Evolutionary conservation across 768 basidiomycete genomes (phyloP).

Genomic region (Coprinopsis sp.): DNA sequence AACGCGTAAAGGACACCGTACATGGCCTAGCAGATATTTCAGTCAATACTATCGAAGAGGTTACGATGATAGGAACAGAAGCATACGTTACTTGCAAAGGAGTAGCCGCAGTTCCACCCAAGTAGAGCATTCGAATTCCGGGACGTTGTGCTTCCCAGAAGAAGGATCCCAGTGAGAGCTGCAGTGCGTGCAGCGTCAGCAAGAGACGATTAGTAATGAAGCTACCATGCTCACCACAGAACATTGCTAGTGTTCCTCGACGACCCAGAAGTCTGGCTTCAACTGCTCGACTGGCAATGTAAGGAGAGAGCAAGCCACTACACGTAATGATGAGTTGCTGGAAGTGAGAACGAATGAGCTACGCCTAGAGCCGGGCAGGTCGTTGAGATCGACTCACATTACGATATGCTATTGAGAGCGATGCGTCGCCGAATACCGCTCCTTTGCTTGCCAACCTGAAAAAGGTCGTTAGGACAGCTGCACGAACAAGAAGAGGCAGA

Average conservation of each 20-base stretch:
- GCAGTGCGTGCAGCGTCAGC: slow-evolving; percentile 39
- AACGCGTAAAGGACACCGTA: slow-evolving; percentile 68
- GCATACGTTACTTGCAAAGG: slow-evolving; percentile 53
- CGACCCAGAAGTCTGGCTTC: slow-evolving; percentile 60
- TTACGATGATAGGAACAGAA: neutral
- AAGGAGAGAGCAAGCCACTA: slow-evolving; percentile 64
- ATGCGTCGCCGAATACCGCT: slow-evolving; percentile 61
- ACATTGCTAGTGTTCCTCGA: slow-evolving; percentile 60
- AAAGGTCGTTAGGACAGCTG: neutral
- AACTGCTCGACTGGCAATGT: slow-evolving; percentile 64
- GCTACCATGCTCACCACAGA: slow-evolving; percentile 48
- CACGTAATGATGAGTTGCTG: slow-evolving; percentile 66
- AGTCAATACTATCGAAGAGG: neutral
- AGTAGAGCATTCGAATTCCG: slow-evolving; percentile 60
- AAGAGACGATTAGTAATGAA: slow-evolving; percentile 15
- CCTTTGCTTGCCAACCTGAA: slow-evolving; percentile 55
- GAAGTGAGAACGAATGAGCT: neutral
- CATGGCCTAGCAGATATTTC: slow-evolving; percentile 52
- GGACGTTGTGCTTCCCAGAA: slow-evolving; percentile 69
- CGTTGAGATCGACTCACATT: slow-evolving; percentile 39
- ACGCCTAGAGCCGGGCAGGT: neutral
- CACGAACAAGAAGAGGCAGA: neutral
- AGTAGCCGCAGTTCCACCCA: slow-evolving; percentile 76
- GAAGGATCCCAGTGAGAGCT: slow-evolving; percentile 69
- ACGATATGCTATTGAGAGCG: slow-evolving; percentile 64